phyloP scores from a whole-genome alignment of 1,284 basidiomycete species.

The Microbotryum violaceum region DNA sequence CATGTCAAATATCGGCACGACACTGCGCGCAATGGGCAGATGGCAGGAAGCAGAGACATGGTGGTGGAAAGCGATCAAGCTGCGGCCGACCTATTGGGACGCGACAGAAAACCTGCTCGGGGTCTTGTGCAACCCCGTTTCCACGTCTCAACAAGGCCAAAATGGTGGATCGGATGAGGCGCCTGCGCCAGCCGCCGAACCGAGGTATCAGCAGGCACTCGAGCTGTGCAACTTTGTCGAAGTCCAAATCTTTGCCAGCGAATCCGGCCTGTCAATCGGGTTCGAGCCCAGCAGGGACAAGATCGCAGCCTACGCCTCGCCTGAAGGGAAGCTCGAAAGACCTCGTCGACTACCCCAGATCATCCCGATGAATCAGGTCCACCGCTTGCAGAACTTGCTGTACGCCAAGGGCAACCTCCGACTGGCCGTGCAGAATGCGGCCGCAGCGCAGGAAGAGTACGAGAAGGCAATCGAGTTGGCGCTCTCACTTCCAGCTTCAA shows the following conservation, averaged over 20 bases:
- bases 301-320: neutral
- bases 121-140: conserved; percentile 41
- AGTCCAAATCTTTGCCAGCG: conserved; percentile 30
- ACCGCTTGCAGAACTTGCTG: conserved; percentile 46
- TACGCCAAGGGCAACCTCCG: conserved; percentile 46
- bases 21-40: conserved; percentile 44
- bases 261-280: conserved; percentile 10
- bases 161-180: too few relatives aligned
- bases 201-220: conserved; percentile 41
- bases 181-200: conserved; percentile 2
- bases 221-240: conserved; percentile 42
- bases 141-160: neutral
- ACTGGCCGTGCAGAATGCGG: conserved; percentile 34
- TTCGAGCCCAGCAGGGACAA: conserved; percentile 7
- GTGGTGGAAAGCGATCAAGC: conserved; percentile 47
- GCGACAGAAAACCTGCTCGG: conserved; percentile 46
- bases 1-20: conserved; percentile 52
- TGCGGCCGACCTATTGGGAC: conserved; percentile 42
- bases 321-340: neutral
- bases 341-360: conserved; percentile 31
- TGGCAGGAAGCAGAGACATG: conserved; percentile 44
- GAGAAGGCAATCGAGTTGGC: conserved; percentile 40
- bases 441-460: conserved; percentile 41
- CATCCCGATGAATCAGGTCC: conserved; percentile 41
- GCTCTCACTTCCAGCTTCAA: conserved; percentile 14